Conservation (phyloP, 2,329 filamentous ascomycete species). For the Colletotrichum graminicola region DNA sequence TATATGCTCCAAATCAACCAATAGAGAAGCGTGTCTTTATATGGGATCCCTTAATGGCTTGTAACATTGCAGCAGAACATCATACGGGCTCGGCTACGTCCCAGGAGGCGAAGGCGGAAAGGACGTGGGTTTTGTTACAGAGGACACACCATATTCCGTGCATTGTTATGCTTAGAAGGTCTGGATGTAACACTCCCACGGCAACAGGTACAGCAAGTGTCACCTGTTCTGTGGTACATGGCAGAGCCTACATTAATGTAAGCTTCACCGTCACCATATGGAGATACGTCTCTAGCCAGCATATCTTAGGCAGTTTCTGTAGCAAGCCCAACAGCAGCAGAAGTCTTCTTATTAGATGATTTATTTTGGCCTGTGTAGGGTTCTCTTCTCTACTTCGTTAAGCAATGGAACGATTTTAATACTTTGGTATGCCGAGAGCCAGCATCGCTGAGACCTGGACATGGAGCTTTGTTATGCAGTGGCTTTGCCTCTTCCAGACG, state of each 20-base stretch:
- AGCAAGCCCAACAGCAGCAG: not conserved
- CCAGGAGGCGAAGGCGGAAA: not conserved
- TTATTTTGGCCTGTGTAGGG: no score
- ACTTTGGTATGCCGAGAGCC: not conserved
- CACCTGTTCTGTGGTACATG: not conserved
- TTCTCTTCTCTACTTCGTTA: not conserved
- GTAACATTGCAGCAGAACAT: no score
- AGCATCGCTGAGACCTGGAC: no score
- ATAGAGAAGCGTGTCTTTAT: no score
- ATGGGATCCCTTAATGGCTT: no score
- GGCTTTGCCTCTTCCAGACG: slow-evolving; percentile 60
- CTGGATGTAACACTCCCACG: not conserved
- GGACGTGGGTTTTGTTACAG: not conserved
- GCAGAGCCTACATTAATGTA: not conserved
- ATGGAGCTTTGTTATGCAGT: not conserved
- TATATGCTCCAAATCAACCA: no score
- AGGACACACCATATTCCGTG: not conserved
- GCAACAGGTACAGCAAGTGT: not conserved
- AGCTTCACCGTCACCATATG: not conserved
- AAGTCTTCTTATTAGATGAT: not conserved
- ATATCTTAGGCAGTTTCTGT: no score
- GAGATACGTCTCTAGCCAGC: not conserved
- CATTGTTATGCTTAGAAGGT: not conserved
- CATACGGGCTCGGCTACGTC: no score
- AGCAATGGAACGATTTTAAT: not conserved